Base-by-base conservation (phyloP, 2,329 filamentous ascomycete species). In the Penicillium sumatraense region DNA sequence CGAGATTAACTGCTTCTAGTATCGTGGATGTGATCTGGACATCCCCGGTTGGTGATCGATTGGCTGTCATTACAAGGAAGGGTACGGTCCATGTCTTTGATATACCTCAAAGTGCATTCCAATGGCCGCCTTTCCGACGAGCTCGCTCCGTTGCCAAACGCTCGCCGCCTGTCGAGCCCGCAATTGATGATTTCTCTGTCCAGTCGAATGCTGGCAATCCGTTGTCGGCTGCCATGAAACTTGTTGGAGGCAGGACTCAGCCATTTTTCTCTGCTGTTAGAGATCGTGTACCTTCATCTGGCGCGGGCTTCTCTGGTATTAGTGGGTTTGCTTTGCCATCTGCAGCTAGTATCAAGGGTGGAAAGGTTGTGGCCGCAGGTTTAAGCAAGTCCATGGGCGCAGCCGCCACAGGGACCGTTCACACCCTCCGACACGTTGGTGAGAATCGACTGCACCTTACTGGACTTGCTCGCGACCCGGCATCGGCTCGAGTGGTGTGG, bases 71-170 rank as follows among this genome's bases (percentile, higher is more conserved):
- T 23, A 98, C 95, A 0, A 91, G 96, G 67, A 90, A 93, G 64
- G 92, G 93, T n/a, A 99, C 95, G 8, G 87, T 97, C 10, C 95
- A 99, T 75, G 84, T 98, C 40, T 88, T 96, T 61, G 90, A 96
- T 62, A 85, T 98, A 73, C 91, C 92, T 8, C 82, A 86, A 42
- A 89, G 86, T 59, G 90, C 91, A 4, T 93, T 93, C 65, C 86
- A 89, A 62, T 96, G 93, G 93, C 93, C 93, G 36, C 90, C 92
- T 21, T 87, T 77, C 57, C 75, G 78, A 20, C 74, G 75, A 45
- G 67, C 86, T 38, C 78, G 78, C 42, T 76, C 78, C 29, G 63
- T 70, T 23, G 47, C 68, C 9, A 69, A 69, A 18, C 69, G 73
- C 41, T 62, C 72, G 5, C 65, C 67, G 74, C 49, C 67, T 67